Conservation (phyloP, 1,139 yeast genomes). For the Pichia sp. region DNA sequence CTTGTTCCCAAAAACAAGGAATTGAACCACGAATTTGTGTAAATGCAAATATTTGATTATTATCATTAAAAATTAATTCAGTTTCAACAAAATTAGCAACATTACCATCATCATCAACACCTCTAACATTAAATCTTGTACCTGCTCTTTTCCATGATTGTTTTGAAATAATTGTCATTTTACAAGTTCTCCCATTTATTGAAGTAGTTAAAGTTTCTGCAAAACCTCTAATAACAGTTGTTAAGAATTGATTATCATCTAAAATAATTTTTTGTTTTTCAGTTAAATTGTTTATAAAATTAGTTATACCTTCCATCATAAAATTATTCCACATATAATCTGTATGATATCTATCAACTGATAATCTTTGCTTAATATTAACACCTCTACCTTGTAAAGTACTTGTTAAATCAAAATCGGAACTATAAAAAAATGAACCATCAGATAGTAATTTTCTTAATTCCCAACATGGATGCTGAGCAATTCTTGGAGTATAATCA, state of each 20-base stretch:
- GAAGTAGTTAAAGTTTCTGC: constrained; percentile 65
- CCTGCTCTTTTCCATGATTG: constrained; percentile 98
- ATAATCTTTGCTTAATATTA: constrained; percentile 33
- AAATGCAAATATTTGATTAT: constrained; percentile 61
- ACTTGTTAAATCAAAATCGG: constrained; percentile 87
- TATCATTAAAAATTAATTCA: constrained; percentile 64
- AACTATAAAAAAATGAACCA: constrained; percentile 89
- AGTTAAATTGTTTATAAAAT: constrained; percentile 67
- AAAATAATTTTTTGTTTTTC: constrained; percentile 48
- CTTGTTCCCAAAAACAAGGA: constrained; percentile 98
- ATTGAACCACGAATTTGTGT: constrained; percentile 91
- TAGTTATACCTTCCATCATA: constrained; percentile 76
- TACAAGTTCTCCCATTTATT: constrained; percentile 47
- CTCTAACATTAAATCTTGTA: constrained; percentile 87
- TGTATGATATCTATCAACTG: constrained; percentile 57
- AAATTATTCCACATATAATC: constrained; percentile 97
- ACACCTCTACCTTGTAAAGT: constrained; percentile 70
- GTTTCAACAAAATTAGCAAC: constrained; percentile 97
- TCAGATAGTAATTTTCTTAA: constrained; percentile 70
- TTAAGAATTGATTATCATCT: constrained; percentile 73
- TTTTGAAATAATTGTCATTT: constrained; percentile 76
- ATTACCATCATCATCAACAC: constrained; percentile 90
- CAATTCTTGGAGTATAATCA: constrained; percentile 24
- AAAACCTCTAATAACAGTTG: constrained; percentile 91
- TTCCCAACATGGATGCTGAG: constrained; percentile 80